Base-by-base conservation (phyloP, 139 green algal genomes). In the Picochlorum sp. region DNA sequence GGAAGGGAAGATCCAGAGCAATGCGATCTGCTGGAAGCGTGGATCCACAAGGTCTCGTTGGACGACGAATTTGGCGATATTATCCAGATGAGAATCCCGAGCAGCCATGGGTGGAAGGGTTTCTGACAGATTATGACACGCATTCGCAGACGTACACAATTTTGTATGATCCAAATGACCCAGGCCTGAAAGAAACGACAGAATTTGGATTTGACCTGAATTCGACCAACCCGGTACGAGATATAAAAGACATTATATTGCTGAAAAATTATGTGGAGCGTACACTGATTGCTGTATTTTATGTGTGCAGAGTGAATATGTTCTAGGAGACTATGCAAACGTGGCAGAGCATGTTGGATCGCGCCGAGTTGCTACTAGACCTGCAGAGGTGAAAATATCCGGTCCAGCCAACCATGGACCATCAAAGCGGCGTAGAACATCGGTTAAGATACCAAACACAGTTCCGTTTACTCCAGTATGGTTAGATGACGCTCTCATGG, bases 131-230 rank as follows among this genome's bases (percentile, higher is more conserved):
- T 28, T 83, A 79, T 51, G 54, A 77, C 31, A 30, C 71, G 61
- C 55, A 63, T 21, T 65, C 60, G 15, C 65, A 41, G 9, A 44
- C 20, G 23, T 63, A 74, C 60, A 65, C 34, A 2, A 73, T 78
- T 28, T 20, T 78, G 52, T 78, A 78, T 44, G 71, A 78, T 37
- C 71, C 71, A 57, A 78, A 78, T 65, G 71, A 69, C 30, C 30
- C 52, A 16, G 64, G 21, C 14, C 10, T 30, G 14, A 51, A 51
- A n/a, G 66, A 72, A 6, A 78, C 51, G 0, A n/a, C 57, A 59
- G 71, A 78, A 62, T 57, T 58, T 41, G 30, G 44, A n/a, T 78
- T 67, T 60, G 18, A 60, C 11, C 70, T 78, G 56, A 26, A 16
- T 5, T 41, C 31, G 4, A 52, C 71, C 6, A 55, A 70, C n/a